These are phyloP conservation scores for Diaporthe helianthi DNA, from an alignment of 2,329 filamentous ascomycete genomes.

Conservation along the genomic window DNA sequence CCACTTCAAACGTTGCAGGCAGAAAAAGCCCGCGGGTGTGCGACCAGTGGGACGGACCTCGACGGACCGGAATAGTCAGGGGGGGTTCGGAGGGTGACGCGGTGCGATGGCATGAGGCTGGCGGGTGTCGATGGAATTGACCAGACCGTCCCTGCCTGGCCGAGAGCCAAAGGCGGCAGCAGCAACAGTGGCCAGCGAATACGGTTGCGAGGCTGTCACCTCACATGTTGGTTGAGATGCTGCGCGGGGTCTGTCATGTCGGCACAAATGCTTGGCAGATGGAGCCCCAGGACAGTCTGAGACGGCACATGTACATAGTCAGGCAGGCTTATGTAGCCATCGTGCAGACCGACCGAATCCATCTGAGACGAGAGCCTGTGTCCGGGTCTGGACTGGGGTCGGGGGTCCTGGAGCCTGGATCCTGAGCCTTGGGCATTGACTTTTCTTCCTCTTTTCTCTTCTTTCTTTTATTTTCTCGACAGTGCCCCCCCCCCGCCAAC, in stretches of 20 bases:
- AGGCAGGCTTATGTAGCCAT: slow-evolving; percentile 2
- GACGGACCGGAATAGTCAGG: slow-evolving; percentile 9
- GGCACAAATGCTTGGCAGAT: neutral
- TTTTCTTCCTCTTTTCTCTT: no score
- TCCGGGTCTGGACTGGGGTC: neutral
- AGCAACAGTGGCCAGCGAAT: neutral
- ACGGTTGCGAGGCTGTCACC: slow-evolving; percentile 10
- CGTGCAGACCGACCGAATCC: slow-evolving; percentile 14
- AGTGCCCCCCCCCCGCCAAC: fast-evolving
- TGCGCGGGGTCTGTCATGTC: neutral
- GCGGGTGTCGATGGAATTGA: neutral
- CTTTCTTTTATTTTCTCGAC: neutral
- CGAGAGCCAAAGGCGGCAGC: neutral
- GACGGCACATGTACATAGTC: neutral
- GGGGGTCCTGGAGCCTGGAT: no score
- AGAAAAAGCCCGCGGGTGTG: slow-evolving; percentile 24
- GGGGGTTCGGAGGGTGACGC: slow-evolving; percentile 14
- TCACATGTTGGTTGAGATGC: neutral
- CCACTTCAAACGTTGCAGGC: slow-evolving; percentile 27
- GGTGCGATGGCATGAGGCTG: slow-evolving; percentile 18
- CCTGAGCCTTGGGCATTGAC: no score
- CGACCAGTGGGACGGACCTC: slow-evolving; percentile 28
- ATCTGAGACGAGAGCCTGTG: slow-evolving; percentile 7
- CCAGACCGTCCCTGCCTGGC: neutral
- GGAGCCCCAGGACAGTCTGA: neutral